These are phyloP conservation scores for Dictyostelium discoideum DNA, from an alignment of 78 protist genomes.

Conservation along the genomic window DNA sequence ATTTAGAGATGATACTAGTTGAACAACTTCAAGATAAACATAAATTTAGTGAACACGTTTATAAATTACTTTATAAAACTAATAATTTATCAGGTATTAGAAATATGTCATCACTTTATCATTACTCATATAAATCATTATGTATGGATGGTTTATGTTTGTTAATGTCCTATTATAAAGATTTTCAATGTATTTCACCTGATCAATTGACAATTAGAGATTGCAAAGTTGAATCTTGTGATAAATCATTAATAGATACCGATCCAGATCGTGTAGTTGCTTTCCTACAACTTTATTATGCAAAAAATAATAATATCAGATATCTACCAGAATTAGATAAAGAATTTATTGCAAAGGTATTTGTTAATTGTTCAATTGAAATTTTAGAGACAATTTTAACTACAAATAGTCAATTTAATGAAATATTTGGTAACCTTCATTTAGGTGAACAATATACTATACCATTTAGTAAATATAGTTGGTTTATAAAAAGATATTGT, in stretches of 20 bases:
- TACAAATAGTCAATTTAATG: background rate
- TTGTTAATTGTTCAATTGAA: background rate
- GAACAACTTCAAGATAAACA: background rate
- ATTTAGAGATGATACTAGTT: background rate
- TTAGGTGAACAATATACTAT: background rate
- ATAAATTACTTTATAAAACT: background rate
- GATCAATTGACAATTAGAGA: background rate
- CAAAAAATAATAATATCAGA: background rate
- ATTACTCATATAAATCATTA: background rate
- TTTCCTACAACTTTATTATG: background rate
- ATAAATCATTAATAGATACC: background rate
- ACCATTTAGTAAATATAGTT: background rate
- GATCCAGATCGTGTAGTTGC: background rate
- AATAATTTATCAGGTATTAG: background rate
- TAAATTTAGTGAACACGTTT: background rate
- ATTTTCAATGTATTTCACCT: background rate
- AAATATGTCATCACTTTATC: background rate
- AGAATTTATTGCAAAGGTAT: background rate
- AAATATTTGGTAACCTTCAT: background rate
- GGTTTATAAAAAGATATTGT: constrained; percentile 2
- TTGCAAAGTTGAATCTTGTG: background rate
- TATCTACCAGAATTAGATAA: background rate
- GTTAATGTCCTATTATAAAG: background rate
- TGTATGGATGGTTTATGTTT: constrained; percentile 5
- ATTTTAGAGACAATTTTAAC: background rate